Conservation (phyloP, 2,329 filamentous ascomycete genomes). For the Rachicladosporium sp. region DNA sequence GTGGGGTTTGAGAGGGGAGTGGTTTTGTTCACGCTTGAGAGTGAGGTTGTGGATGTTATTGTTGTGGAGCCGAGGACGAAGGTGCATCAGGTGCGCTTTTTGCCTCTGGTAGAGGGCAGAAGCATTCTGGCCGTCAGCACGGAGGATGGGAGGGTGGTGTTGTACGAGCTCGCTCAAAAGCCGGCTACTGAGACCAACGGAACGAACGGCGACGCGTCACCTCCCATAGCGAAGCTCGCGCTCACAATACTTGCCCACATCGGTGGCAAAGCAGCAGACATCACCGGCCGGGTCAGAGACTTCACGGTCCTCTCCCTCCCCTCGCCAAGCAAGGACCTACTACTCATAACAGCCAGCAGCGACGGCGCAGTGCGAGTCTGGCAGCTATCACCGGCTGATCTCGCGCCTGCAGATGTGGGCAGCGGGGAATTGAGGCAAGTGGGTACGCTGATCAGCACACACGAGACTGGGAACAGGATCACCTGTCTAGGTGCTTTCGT, state of each 20-base stretch:
- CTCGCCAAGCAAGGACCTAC: constrained; percentile 23
- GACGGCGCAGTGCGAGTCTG: constrained; percentile 78
- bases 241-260: constrained; percentile 56
- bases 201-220: constrained; percentile 29
- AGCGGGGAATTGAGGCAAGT: constrained; percentile 33
- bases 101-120: constrained; percentile 36
- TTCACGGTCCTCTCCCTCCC: constrained; percentile 52
- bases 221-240: constrained; percentile 2
- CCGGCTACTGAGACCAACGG: constrained; percentile 18
- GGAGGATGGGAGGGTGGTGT: constrained; percentile 76
- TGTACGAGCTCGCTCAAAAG: constrained; percentile 53
- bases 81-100: constrained; percentile 68
- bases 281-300: constrained; percentile 72
- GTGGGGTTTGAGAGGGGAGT: constrained; percentile 80
- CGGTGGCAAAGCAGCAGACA: constrained; percentile 52
- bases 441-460: constrained; percentile 59
- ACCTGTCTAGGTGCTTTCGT: constrained; percentile 79
- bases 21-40: constrained; percentile 52
- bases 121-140: constrained; percentile 63
- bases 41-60: no score
- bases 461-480: constrained; percentile 77
- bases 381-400: constrained; percentile 26
- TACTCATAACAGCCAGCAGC: constrained; percentile 66
- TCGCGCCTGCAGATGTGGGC: constrained; percentile 1
- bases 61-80: constrained; percentile 49